Conservation (phyloP, 2,329 filamentous ascomycete species). For the Epichloe typhina region DNA sequence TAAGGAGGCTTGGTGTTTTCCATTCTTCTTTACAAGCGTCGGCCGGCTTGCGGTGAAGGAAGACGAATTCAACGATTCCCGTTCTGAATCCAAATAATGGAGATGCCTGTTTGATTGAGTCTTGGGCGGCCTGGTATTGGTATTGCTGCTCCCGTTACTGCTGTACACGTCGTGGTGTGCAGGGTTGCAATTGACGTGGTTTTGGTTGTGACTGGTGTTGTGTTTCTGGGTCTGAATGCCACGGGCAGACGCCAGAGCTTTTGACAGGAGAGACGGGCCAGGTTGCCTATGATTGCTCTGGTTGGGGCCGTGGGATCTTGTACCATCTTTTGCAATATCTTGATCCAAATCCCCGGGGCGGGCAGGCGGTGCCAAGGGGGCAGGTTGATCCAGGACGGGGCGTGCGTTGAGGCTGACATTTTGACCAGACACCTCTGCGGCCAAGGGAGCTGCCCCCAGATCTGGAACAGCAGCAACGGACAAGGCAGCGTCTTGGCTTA, state of each 20-base stretch:
- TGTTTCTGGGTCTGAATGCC: conserved; percentile 25
- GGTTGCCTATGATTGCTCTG: conserved; percentile 19
- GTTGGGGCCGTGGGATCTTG: conserved; percentile 33
- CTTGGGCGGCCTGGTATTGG: background rate
- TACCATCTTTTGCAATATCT: conserved; percentile 17
- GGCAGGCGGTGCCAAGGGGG: background rate
- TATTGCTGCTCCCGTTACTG: background rate
- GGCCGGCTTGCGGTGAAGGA: conserved; percentile 2
- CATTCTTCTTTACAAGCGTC: conserved; percentile 3
- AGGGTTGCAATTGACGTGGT: background rate
- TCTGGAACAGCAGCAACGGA: conserved; percentile 4
- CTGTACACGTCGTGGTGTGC: background rate
- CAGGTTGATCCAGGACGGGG: background rate
- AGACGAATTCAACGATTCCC: background rate
- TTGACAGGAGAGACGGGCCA: conserved; percentile 42
- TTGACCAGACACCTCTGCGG: conserved; percentile 9
- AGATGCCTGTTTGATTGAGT: background rate
- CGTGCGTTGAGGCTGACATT: conserved; percentile 1
- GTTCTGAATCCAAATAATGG: background rate
- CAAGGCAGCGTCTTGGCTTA: conserved; percentile 19
- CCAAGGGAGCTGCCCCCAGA: background rate
- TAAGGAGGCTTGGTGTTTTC: conserved; percentile 5
- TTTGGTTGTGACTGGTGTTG: background rate
- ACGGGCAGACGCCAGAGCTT: conserved; percentile 45
- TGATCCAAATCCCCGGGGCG: conserved; percentile 3